Conservation (phyloP, 805 yeast species). For the Teunomyces atbi region DNA sequence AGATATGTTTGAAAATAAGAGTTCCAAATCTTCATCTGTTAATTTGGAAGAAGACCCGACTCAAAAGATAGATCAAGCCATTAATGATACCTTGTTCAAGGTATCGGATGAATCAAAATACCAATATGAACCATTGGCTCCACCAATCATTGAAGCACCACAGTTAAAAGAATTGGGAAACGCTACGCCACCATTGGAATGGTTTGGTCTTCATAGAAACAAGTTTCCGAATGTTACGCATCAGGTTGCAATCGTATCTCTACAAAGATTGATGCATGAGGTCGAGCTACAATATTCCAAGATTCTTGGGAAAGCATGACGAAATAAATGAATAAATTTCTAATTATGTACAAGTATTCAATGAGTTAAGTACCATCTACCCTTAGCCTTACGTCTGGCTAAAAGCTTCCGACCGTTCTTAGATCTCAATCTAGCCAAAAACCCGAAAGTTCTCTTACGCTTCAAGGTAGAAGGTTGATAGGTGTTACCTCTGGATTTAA, state of each 20-base stretch:
- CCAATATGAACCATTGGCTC: constrained; percentile 60
- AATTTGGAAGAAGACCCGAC: constrained; percentile 20
- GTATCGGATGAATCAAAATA: constrained; percentile 43
- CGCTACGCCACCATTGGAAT: constrained; percentile 97
- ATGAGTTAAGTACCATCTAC: constrained; percentile 90
- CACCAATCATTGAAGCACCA: constrained; percentile 86
- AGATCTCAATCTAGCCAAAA: constrained; percentile 76
- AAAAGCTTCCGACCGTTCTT: constrained; percentile 76
- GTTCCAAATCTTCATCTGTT: constrained; percentile 8
- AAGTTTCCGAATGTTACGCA: constrained; percentile 86
- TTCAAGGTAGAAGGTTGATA: constrained; percentile 91
- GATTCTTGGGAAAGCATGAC: constrained; percentile 43
- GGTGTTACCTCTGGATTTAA: constrained; percentile 90
- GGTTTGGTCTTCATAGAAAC: constrained; percentile 93
- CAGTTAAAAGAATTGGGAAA: constrained; percentile 88
- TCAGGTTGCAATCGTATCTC: constrained; percentile 66
- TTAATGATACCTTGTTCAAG: constrained; percentile 36
- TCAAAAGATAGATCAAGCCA: constrained; percentile 33
- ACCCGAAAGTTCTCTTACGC: constrained; percentile 88
- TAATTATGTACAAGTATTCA: constrained; percentile 27
- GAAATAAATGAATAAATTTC: neutral
- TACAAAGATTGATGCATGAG: constrained; percentile 72
- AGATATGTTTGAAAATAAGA: constrained; percentile 10
- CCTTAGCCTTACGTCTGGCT: constrained; percentile 77
- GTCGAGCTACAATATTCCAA: constrained; percentile 56